A percentile compares a stretch with the other conserved stretches of the same genome.
These are phyloP conservation scores for Porcisia deanei DNA, from an alignment of 208 protist genomes.

Conservation along the genomic window DNA sequence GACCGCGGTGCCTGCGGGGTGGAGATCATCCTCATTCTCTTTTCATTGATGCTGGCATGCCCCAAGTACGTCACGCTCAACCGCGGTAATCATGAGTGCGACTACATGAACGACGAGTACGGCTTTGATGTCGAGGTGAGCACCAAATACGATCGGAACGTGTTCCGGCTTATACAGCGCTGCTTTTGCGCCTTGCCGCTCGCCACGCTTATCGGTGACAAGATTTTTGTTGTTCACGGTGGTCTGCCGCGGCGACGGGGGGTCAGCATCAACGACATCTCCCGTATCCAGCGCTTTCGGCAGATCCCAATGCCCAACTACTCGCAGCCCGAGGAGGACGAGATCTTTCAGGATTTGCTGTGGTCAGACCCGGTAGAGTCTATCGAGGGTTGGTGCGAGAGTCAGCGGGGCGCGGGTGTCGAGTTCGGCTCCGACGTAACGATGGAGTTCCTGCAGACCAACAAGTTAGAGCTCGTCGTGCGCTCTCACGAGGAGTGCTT, in stretches of 20 bases:
- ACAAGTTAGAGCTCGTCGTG: slow-evolving; percentile 94
- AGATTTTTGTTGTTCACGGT: slow-evolving; percentile 89
- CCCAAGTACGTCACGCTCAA: slow-evolving; percentile 94
- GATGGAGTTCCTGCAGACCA: slow-evolving; percentile 91
- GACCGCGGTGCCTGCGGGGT: slow-evolving; percentile 96
- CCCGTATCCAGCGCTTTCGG: slow-evolving; percentile 85
- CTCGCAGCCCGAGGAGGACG: slow-evolving; percentile 90
- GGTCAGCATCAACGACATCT: slow-evolving; percentile 80
- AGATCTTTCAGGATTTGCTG: slow-evolving; percentile 96
- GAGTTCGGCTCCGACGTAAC: slow-evolving; percentile 96
- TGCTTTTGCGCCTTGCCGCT: slow-evolving; percentile 91
- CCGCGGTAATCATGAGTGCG: slow-evolving; percentile 96
- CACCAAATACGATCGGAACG: slow-evolving; percentile 96
- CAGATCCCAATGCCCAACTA: slow-evolving; percentile 88
- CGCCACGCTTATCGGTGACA: slow-evolving; percentile 72
- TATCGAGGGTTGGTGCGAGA: slow-evolving; percentile 78
- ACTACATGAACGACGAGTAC: slow-evolving; percentile 97
- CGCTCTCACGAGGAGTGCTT: slow-evolving; percentile 96
- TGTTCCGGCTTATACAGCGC: slow-evolving; percentile 86
- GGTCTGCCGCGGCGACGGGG: slow-evolving; percentile 78
- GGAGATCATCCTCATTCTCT: slow-evolving; percentile 96
- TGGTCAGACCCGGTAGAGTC: slow-evolving; percentile 95
- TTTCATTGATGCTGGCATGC: slow-evolving; percentile 95
- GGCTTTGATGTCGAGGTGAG: slow-evolving; percentile 99
- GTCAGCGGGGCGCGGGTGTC: slow-evolving; percentile 94